Evolutionary conservation across 2,329 filamentous ascomycete genomes (phyloP).

Genomic region (Didymella sp.): DNA sequence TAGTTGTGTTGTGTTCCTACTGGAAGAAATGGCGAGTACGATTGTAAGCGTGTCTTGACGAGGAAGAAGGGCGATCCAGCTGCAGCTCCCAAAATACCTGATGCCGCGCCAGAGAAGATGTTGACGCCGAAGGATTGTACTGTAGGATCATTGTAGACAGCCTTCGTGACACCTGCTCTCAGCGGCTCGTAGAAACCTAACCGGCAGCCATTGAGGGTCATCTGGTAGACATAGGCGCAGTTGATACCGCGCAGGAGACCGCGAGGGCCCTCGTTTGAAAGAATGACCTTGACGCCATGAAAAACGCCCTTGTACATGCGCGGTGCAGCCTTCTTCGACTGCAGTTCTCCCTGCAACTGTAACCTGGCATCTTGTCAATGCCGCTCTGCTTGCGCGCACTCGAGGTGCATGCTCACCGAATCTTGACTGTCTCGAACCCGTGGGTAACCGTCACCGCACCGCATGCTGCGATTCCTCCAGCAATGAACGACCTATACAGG

Average conservation of each 20-base stretch:
- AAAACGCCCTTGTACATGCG: constrained; percentile 90
- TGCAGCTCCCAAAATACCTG: constrained; percentile 90
- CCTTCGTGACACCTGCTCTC: constrained; percentile 71
- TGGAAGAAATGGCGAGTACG: constrained; percentile 87
- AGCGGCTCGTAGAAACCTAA: constrained; percentile 98
- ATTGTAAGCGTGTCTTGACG: constrained; percentile 95
- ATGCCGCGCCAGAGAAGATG: constrained; percentile 88
- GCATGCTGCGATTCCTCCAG: constrained; percentile 94
- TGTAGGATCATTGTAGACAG: constrained; percentile 74
- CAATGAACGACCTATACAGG: constrained; percentile 78
- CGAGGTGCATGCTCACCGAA: constrained; percentile 67
- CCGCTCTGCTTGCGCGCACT: neutral
- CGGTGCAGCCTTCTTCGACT: constrained; percentile 82
- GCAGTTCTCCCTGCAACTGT: constrained; percentile 95
- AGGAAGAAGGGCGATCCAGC: constrained; percentile 96
- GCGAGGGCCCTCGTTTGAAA: constrained; percentile 84
- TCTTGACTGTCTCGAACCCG: constrained; percentile 98
- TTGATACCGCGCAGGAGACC: constrained; percentile 90
- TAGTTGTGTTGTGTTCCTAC: constrained; percentile 98
- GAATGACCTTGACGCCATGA: constrained; percentile 88
- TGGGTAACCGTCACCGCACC: constrained; percentile 97
- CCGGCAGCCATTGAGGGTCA: constrained; percentile 94
- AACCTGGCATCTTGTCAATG: constrained; percentile 63
- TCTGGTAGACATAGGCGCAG: constrained; percentile 95
- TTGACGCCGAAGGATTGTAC: constrained; percentile 89